These are phyloP conservation scores for Priceomyces medius DNA, from an alignment of 805 yeast species.

Conservation along the genomic window DNA sequence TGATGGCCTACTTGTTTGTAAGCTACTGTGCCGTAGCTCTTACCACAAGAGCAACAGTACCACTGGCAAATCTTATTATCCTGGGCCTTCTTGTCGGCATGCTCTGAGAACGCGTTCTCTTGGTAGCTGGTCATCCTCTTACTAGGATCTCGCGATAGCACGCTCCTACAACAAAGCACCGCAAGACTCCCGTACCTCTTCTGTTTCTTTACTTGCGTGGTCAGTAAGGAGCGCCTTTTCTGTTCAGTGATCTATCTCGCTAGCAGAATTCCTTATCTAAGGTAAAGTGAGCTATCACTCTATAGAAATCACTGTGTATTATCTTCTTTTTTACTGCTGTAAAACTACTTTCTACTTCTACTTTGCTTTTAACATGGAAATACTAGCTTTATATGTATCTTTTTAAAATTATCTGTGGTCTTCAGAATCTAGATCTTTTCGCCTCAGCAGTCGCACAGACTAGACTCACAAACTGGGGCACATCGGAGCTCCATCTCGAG, in stretches of 20 bases:
- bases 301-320: too few relatives aligned
- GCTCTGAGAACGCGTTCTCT: not conserved
- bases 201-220: not conserved
- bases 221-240: not conserved
- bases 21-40: slow-evolving; percentile 33
- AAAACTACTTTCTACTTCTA: too few relatives aligned
- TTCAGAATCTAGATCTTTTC: not conserved
- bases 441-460: not conserved
- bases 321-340: too few relatives aligned
- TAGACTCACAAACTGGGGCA: not conserved
- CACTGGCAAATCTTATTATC: slow-evolving; percentile 37
- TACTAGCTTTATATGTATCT: not conserved
- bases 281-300: too few relatives aligned
- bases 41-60: slow-evolving; percentile 44
- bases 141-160: not conserved
- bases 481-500: not conserved
- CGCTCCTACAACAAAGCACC: not conserved
- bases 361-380: too few relatives aligned
- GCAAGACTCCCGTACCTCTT: not conserved
- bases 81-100: slow-evolving; percentile 4
- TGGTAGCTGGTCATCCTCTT: slow-evolving; percentile 6
- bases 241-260: not conserved
- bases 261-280: too few relatives aligned
- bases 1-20: slow-evolving; percentile 14
- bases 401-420: too few relatives aligned